Percentiles rank a stretch among this genome's conserved stretches.
phyloP scores from a whole-genome alignment of 495 filamentous ascomycete species.

The Cladorrhinum samala region DNA sequence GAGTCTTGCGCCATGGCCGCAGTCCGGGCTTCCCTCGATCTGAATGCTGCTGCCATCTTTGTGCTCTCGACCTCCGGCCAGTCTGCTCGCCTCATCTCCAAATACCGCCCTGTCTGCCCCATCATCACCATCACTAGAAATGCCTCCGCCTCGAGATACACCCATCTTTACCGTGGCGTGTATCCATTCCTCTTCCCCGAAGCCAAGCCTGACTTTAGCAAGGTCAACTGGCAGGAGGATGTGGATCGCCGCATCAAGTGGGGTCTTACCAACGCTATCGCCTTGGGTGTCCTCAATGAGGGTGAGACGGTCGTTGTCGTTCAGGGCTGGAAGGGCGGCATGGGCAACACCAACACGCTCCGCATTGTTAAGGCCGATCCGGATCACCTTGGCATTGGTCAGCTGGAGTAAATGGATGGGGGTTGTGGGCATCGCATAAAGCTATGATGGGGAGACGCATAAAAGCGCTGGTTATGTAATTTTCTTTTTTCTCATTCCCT shows the following conservation, averaged over 20 bases:
- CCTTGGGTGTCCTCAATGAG: conserved; percentile 73
- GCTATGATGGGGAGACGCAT: neutral
- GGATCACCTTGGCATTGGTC: conserved; percentile 40
- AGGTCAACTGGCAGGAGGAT: conserved; percentile 94
- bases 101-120: conserved; percentile 96
- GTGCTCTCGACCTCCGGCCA: conserved; percentile 87
- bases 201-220: conserved; percentile 84
- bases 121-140: conserved; percentile 98
- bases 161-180: conserved; percentile 93
- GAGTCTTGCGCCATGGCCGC: conserved; percentile 96
- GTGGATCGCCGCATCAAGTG: conserved; percentile 95
- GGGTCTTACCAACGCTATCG: conserved; percentile 79
- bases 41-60: conserved; percentile 92
- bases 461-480: neutral
- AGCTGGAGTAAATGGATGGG: conserved; percentile 6
- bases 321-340: conserved; percentile 91
- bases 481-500: conserved; percentile 1
- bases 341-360: conserved; percentile 94
- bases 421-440: neutral
- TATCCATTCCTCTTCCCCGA: conserved; percentile 95
- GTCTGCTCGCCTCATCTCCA: conserved; percentile 89
- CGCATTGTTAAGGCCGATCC: conserved; percentile 53
- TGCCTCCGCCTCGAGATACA: conserved; percentile 74
- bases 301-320: conserved; percentile 89
- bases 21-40: conserved; percentile 86